These are phyloP conservation scores for Calonectria ilicicola DNA, from an alignment of 2,329 filamentous ascomycete species.

Conservation along the genomic window DNA sequence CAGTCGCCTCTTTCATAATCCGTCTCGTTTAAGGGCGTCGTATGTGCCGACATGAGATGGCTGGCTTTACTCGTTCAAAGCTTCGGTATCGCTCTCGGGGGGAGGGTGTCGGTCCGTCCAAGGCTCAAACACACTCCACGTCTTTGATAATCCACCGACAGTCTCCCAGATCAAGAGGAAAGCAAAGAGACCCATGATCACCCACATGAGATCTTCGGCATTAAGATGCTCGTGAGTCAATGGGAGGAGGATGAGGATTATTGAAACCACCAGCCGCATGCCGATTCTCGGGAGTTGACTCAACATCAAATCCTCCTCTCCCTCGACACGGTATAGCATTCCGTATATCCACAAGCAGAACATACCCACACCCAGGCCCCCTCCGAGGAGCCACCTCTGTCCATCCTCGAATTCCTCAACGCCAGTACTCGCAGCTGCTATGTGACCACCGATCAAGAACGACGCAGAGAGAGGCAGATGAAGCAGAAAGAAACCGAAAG, in stretches of 20 bases:
- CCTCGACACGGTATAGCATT: conserved; percentile 54
- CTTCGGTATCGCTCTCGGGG: conserved; percentile 35
- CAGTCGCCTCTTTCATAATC: background rate
- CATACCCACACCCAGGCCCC: conserved; percentile 58
- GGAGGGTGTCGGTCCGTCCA: conserved; percentile 47
- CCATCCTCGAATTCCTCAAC: conserved; percentile 54
- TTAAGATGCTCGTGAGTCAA: conserved; percentile 47
- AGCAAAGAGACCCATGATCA: conserved; percentile 57
- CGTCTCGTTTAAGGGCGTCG: background rate
- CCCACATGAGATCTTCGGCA: conserved; percentile 51
- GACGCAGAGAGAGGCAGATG: conserved; percentile 59
- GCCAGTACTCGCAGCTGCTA: conserved; percentile 54
- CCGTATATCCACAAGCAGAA: conserved; percentile 57
- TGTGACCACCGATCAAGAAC: conserved; percentile 60
- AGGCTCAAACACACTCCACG: conserved; percentile 48
- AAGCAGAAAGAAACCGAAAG: conserved; percentile 58
- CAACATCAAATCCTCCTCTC: conserved; percentile 49
- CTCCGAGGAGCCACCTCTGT: conserved; percentile 61
- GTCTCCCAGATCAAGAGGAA: conserved; percentile 59
- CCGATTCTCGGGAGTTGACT: conserved; percentile 49
- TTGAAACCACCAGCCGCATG: conserved; percentile 47
- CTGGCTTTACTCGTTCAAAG: background rate
- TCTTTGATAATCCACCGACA: conserved; percentile 48
- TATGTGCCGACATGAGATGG: background rate
- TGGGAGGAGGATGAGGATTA: conserved; percentile 51